Evolutionary conservation across 345 rosid genomes (phyloP).

Genomic region (Arabis alpina): DNA sequence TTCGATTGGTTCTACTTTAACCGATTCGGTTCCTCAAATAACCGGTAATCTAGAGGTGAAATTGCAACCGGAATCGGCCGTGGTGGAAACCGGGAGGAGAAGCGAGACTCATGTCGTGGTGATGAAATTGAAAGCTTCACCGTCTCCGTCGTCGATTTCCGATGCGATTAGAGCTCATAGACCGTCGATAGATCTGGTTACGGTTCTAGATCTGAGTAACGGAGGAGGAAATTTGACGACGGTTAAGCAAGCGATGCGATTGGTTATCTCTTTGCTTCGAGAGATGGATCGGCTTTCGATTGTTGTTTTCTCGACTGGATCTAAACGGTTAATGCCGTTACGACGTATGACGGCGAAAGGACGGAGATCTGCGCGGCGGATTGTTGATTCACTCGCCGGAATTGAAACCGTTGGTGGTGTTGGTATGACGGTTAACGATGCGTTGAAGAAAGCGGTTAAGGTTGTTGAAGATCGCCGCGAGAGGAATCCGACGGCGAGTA

Average conservation of each 20-base stretch:
- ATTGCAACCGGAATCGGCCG: constrained; percentile 70
- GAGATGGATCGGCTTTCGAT: constrained; percentile 80
- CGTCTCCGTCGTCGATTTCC: constrained; percentile 32
- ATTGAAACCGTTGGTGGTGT: constrained; percentile 47
- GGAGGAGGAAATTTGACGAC: constrained; percentile 50
- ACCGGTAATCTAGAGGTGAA: constrained; percentile 51
- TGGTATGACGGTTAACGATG: constrained; percentile 71
- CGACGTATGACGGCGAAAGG: constrained; percentile 78
- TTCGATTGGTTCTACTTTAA: constrained; percentile 9
- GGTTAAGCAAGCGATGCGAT: constrained; percentile 68
- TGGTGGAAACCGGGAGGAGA: constrained; percentile 60
- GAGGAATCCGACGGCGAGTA: constrained; percentile 65
- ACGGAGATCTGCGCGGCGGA: constrained; percentile 64
- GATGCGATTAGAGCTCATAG: constrained; percentile 46
- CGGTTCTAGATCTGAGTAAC: constrained; percentile 71
- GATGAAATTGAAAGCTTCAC: constrained; percentile 67
- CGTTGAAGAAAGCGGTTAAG: constrained; percentile 83
- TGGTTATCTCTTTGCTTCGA: constrained; percentile 59
- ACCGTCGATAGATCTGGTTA: constrained; percentile 75
- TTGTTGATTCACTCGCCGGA: constrained; percentile 59
- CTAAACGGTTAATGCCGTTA: constrained; percentile 75
- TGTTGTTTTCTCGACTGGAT: constrained; percentile 71
- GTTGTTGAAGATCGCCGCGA: constrained; percentile 87
- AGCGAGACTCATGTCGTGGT: constrained; percentile 61
- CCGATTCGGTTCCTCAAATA: constrained; percentile 17